phyloP scores from a whole-genome alignment of 768 basidiomycete species.

The Chalciporus sphaerocephalus region DNA sequence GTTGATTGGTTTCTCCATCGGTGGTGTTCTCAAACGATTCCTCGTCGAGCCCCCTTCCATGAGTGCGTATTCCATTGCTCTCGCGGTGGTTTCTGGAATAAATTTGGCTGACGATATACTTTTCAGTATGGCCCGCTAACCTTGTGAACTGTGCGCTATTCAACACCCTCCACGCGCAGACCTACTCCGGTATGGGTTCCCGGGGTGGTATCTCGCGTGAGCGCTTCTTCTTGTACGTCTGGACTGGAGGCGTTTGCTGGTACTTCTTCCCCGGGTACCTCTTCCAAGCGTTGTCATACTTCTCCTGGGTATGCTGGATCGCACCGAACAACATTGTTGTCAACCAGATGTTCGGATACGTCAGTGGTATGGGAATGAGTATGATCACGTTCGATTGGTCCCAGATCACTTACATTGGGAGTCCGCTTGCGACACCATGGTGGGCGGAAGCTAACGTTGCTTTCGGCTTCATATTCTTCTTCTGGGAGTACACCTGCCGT shows the following conservation, averaged over 20 bases:
- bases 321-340: constrained; percentile 62
- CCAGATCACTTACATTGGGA: constrained; percentile 44
- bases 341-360: constrained; percentile 73
- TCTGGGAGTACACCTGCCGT: constrained; percentile 44
- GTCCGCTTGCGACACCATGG: constrained; percentile 75
- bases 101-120: constrained; percentile 12
- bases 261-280: constrained; percentile 73
- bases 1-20: constrained; percentile 59
- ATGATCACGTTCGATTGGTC: constrained; percentile 81
- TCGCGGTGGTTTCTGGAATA: background rate
- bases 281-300: constrained; percentile 61
- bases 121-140: constrained; percentile 68
- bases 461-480: constrained; percentile 61
- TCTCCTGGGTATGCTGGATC: constrained; percentile 64
- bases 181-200: constrained; percentile 39
- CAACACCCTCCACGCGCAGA: constrained; percentile 66
- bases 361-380: constrained; percentile 57
- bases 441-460: constrained; percentile 75
- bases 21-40: constrained; percentile 57
- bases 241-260: constrained; percentile 32
- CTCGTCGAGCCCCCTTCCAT: constrained; percentile 62
- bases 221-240: constrained; percentile 47
- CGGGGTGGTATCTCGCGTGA: constrained; percentile 49
- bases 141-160: constrained; percentile 67
- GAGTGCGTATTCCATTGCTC: constrained; percentile 38